A percentile compares a stretch with the other conserved stretches of the same genome.
These are phyloP conservation scores for Botrytis deweyae DNA, from an alignment of 2,329 filamentous ascomycete species.

Conservation along the genomic window DNA sequence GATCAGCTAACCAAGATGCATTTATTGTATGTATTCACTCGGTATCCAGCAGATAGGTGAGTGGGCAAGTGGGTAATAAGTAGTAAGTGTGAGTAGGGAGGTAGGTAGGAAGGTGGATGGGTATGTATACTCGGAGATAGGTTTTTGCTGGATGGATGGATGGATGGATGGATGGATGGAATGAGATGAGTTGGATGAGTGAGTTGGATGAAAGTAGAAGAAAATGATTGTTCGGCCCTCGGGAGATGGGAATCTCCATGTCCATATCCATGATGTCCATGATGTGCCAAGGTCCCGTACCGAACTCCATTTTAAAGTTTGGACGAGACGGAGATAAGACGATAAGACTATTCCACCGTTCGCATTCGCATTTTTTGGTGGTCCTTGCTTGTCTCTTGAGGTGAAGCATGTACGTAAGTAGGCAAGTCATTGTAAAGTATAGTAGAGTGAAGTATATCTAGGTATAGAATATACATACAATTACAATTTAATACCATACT, in stretches of 20 bases:
- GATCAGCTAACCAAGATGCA: neutral
- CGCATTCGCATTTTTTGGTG: neutral
- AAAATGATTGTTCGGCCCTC: neutral
- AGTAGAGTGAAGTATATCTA: neutral
- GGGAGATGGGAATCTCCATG: neutral
- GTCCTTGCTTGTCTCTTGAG: neutral
- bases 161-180: neutral
- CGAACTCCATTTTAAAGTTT: neutral
- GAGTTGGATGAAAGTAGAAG: too few relatives aligned
- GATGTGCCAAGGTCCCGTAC: neutral
- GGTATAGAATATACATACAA: neutral
- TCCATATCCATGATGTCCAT: neutral
- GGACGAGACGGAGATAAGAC: neutral
- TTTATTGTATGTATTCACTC: neutral
- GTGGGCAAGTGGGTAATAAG: too few relatives aligned
- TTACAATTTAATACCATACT: neutral
- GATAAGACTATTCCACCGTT: neutral
- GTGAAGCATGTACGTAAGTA: neutral
- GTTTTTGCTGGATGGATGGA: too few relatives aligned
- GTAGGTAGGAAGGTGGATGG: too few relatives aligned
- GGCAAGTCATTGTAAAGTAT: neutral
- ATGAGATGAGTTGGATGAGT: neutral
- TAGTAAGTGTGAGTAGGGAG: too few relatives aligned
- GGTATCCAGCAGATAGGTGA: too few relatives aligned
- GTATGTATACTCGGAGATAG: too few relatives aligned